phyloP scores from a whole-genome alignment of 2,329 filamentous ascomycete genomes.

The Sporothrix curviconia region DNA sequence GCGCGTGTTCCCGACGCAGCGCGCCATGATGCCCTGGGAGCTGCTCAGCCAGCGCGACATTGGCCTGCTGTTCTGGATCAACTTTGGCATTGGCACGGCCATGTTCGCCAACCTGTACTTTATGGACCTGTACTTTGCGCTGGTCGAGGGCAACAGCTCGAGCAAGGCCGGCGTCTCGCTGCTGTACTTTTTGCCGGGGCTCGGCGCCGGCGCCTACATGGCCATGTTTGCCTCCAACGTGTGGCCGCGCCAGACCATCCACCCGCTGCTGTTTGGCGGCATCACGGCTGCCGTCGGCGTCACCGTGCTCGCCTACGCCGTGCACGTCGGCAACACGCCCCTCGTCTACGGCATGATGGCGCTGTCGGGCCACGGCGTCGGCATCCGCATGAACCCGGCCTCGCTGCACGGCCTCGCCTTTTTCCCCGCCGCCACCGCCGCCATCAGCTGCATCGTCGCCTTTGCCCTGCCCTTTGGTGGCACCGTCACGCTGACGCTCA shows the following conservation, averaged over 20 bases:
- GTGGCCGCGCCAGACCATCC: conserved; percentile 56
- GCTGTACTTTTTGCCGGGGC: conserved; percentile 57
- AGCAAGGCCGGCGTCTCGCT: conserved; percentile 38
- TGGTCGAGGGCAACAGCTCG: conserved; percentile 40
- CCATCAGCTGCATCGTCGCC: conserved; percentile 52
- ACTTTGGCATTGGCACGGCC: conserved; percentile 52
- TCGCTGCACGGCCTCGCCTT: conserved; percentile 57
- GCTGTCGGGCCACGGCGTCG: conserved; percentile 55
- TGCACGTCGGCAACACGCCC: neutral
- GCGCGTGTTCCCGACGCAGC: conserved; percentile 44
- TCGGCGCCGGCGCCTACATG: conserved; percentile 51
- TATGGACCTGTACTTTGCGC: conserved; percentile 61
- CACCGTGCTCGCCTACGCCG: conserved; percentile 44
- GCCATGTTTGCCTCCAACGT: conserved; percentile 55
- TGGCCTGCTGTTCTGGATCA: conserved; percentile 51
- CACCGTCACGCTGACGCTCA: conserved; percentile 58
- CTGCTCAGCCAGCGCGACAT: conserved; percentile 53
- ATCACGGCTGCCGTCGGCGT: conserved; percentile 53
- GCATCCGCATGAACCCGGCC: conserved; percentile 55
- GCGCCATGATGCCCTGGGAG: conserved; percentile 54
- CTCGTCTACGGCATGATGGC: conserved; percentile 59
- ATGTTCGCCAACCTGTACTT: conserved; percentile 58
- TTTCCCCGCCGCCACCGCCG: conserved; percentile 50
- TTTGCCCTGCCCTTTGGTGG: conserved; percentile 59
- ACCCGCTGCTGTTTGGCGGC: conserved; percentile 49